Evolutionary conservation across 2,329 filamentous ascomycete species (phyloP).

Genomic region (Venturia pyrina): DNA sequence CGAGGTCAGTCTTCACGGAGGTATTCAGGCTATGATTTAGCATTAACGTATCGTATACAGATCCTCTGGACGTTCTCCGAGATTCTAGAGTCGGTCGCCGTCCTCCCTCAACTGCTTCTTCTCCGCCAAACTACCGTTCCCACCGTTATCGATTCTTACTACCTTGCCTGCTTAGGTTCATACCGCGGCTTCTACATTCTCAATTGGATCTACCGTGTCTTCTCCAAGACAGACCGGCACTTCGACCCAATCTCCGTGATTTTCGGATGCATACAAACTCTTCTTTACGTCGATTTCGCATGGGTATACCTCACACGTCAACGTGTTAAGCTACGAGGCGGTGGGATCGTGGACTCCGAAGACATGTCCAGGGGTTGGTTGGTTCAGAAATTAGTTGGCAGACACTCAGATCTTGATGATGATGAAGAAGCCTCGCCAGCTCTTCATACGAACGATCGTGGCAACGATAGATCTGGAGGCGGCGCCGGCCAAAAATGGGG

Average conservation of each 20-base stretch:
- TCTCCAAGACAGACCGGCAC: conserved; percentile 47
- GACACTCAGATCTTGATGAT: conserved; percentile 39
- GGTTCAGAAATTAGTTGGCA: conserved; percentile 65
- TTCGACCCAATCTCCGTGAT: conserved; percentile 67
- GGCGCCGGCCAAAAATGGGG: conserved; percentile 42
- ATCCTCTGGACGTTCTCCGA: conserved; percentile 81
- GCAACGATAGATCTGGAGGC: neutral
- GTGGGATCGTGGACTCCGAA: conserved; percentile 81
- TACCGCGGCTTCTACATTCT: conserved; percentile 85
- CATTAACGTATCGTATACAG: conserved; percentile 33
- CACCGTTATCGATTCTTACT: conserved; percentile 94
- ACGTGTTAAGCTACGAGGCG: conserved; percentile 82
- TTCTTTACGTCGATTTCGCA: conserved; percentile 85
- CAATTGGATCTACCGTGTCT: conserved; percentile 71
- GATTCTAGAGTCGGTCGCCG: conserved; percentile 81
- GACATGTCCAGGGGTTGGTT: conserved; percentile 81
- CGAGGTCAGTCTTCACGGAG: conserved; percentile 11
- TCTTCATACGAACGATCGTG: conserved; percentile 26
- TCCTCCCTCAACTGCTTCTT: conserved; percentile 83
- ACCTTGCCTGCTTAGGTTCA: conserved; percentile 75
- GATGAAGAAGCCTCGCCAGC: conserved; percentile 50
- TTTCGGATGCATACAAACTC: conserved; percentile 82
- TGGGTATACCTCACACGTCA: conserved; percentile 96
- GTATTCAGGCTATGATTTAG: conserved; percentile 8
- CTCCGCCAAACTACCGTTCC: conserved; percentile 91